Percentiles rank a stretch among this genome's conserved stretches.
Evolutionary conservation across 768 basidiomycete species (phyloP).

Genomic region (Russula lepida): DNA sequence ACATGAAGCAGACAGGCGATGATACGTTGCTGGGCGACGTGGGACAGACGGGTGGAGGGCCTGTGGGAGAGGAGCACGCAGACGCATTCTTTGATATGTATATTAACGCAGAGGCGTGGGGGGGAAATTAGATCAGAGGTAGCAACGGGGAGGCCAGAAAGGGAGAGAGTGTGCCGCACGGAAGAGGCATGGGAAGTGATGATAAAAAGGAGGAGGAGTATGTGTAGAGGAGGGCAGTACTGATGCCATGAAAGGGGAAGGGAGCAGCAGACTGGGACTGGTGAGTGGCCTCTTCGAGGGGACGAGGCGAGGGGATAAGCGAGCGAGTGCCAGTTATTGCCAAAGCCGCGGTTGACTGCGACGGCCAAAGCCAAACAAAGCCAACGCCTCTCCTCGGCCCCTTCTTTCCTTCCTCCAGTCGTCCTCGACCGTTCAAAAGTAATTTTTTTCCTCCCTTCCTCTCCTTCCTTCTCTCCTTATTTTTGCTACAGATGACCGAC

Average conservation of each 20-base stretch:
- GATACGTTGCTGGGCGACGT: not conserved
- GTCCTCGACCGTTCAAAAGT: constrained; percentile 38
- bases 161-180: not conserved
- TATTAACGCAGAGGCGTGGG: constrained; percentile 32
- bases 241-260: not conserved
- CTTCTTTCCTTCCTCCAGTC: constrained; percentile 42
- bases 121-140: constrained; percentile 9
- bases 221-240: not conserved
- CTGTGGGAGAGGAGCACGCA: constrained; percentile 17
- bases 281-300: not conserved
- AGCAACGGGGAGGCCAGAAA: not conserved
- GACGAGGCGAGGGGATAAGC: not conserved
- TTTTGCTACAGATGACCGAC: constrained; percentile 55
- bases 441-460: constrained; percentile 22
- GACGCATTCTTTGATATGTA: constrained; percentile 36
- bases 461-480: constrained; percentile 14
- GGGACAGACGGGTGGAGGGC: not conserved
- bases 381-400: constrained; percentile 24
- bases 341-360: constrained; percentile 42
- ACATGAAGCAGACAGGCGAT: not conserved
- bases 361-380: constrained; percentile 29
- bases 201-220: constrained; percentile 6
- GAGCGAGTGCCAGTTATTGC: constrained; percentile 34
- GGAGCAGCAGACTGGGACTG: not conserved
- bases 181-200: not conserved